phyloP scores from a whole-genome alignment of 495 filamentous ascomycete genomes.

The Recurvomyces mirabilis region DNA sequence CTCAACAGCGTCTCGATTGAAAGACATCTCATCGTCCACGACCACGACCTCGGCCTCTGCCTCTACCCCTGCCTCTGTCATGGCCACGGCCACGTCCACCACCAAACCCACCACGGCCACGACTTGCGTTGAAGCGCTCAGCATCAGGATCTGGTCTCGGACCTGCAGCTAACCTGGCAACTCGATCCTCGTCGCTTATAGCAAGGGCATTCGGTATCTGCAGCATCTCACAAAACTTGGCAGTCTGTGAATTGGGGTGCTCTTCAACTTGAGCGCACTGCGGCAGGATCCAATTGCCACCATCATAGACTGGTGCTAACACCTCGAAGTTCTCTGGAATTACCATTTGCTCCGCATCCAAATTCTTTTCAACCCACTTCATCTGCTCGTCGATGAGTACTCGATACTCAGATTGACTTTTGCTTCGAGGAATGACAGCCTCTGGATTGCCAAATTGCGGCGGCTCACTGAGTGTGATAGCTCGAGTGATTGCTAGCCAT shows the following conservation, averaged over 20 bases:
- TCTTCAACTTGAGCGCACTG: constrained; percentile 36
- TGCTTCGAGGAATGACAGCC: constrained; percentile 37
- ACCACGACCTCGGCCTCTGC: constrained; percentile 4
- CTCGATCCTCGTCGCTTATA: constrained; percentile 43
- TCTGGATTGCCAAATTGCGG: constrained; percentile 47
- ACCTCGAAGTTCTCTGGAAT: constrained; percentile 65
- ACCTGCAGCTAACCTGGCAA: constrained; percentile 4
- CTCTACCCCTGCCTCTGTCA: constrained; percentile 9
- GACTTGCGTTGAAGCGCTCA: constrained; percentile 6
- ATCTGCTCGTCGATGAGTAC: constrained; percentile 51
- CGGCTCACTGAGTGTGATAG: constrained; percentile 46
- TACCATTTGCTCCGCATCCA: constrained; percentile 36
- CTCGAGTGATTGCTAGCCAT: constrained; percentile 86
- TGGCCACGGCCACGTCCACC: constrained; percentile 9
- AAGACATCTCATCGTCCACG: constrained; percentile 1
- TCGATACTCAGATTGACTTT: constrained; percentile 62
- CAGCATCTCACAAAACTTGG: constrained; percentile 62
- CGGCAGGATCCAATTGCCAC: constrained; percentile 17
- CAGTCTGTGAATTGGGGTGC: constrained; percentile 75
- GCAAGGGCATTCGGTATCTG: constrained; percentile 69
- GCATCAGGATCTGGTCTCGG: constrained; percentile 5
- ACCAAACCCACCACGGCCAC: constrained; percentile 12
- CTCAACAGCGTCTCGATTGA: background rate
- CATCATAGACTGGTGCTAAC: constrained; percentile 63
- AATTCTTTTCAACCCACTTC: constrained; percentile 64